A percentile compares a stretch with the other conserved stretches of the same genome.
phyloP scores from a whole-genome alignment of 176 grass and related monocot species.

The Dactylis glomerata region DNA sequence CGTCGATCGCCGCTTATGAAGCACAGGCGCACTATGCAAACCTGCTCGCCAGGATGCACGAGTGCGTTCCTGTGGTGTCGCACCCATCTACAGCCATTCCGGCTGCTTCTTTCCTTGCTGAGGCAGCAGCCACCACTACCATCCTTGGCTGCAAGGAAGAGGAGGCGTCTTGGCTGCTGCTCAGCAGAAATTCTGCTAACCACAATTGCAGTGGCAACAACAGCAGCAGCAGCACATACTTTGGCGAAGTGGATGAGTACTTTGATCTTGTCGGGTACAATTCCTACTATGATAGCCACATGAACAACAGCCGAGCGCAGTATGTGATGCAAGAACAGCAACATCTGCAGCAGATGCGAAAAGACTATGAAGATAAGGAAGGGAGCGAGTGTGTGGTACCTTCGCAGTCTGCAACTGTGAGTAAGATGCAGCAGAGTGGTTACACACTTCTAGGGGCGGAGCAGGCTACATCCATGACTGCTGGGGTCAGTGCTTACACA shows the following conservation, averaged over 20 bases:
- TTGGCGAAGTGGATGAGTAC: conserved; percentile 57
- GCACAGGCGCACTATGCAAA: conserved; percentile 63
- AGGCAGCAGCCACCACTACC: not conserved
- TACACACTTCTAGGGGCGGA: conserved; percentile 31
- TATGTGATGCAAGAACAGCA: conserved; percentile 42
- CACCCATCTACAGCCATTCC: conserved; percentile 32
- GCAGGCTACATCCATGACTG: conserved; percentile 31
- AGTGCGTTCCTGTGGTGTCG: conserved; percentile 45
- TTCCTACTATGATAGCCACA: conserved; percentile 49
- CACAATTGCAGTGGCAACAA: not conserved
- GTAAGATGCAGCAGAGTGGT: conserved; percentile 28
- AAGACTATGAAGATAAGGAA: conserved; percentile 36
- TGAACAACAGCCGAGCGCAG: conserved; percentile 18
- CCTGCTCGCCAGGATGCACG: conserved; percentile 56
- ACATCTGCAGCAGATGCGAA: conserved; percentile 39
- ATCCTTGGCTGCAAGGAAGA: conserved; percentile 24
- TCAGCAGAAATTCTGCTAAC: conserved; percentile 3
- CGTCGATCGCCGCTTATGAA: conserved; percentile 60
- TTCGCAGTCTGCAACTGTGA: conserved; percentile 29
- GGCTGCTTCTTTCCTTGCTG: not conserved
- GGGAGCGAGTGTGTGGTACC: conserved; percentile 45
- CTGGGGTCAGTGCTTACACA: conserved; percentile 45
- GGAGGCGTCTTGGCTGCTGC: conserved; percentile 41
- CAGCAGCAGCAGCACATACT: conserved; percentile 17
- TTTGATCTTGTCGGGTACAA: conserved; percentile 61